phyloP scores from a whole-genome alignment of 192 early-diverging fungal species.

The Coemansia sp. region DNA sequence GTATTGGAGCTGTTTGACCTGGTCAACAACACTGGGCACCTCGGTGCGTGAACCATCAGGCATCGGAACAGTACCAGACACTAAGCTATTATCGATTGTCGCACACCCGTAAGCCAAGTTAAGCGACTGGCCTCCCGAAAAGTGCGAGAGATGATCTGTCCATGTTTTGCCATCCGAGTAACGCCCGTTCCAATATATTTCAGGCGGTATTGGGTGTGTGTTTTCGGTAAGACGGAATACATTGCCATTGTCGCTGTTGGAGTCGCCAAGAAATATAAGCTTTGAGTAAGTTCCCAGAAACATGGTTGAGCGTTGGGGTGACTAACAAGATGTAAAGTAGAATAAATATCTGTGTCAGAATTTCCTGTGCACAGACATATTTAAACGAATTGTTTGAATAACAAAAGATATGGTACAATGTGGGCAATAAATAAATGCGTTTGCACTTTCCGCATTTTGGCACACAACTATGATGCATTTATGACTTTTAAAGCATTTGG shows the following conservation, averaged over 20 bases:
- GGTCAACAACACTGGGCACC: slow-evolving; percentile 30
- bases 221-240: slow-evolving; percentile 28
- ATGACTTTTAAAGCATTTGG: no score
- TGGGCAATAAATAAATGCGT: no score
- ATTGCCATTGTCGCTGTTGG: slow-evolving; percentile 48
- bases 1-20: slow-evolving; percentile 10
- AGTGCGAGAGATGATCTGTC: slow-evolving; percentile 30
- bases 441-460: no score
- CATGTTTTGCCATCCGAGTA: slow-evolving; percentile 41
- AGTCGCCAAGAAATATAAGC: slow-evolving; percentile 47
- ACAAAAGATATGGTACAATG: no score
- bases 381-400: no score
- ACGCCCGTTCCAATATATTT: slow-evolving; percentile 38
- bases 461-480: no score
- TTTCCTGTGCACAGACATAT: no score
- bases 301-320: background rate
- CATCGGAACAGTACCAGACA: slow-evolving; percentile 38
- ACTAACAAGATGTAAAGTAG: background rate
- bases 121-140: slow-evolving; percentile 7
- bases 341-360: background rate
- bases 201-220: slow-evolving; percentile 19
- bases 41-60: slow-evolving; percentile 17
- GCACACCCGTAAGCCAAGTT: slow-evolving; percentile 43
- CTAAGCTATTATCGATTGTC: slow-evolving; percentile 41
- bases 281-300: slow-evolving; percentile 21